Conservation (phyloP, 176 grass and related monocot species). For the Lolium rigidum region DNA sequence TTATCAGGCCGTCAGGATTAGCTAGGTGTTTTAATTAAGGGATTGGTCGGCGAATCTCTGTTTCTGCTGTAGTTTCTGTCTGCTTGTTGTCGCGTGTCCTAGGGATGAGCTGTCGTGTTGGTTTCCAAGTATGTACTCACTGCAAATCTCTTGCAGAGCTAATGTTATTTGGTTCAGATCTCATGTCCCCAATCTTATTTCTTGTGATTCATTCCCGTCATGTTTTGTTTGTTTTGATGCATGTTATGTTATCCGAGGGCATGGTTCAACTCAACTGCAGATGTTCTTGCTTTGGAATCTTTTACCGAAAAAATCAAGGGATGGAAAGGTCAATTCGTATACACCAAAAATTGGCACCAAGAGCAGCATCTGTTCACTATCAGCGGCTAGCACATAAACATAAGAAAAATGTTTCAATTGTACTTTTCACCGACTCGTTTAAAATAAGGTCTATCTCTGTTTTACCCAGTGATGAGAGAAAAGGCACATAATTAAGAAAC, state of each 20-base stretch:
- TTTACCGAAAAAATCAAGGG: no score
- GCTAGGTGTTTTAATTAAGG: background rate
- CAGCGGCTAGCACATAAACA: background rate
- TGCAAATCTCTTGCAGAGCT: background rate
- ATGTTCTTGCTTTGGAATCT: no score
- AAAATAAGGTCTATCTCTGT: background rate
- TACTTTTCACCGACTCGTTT: background rate
- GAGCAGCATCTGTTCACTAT: background rate
- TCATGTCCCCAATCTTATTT: background rate
- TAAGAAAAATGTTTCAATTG: background rate
- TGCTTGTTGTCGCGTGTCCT: background rate
- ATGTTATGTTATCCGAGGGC: background rate
- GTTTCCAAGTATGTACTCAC: background rate
- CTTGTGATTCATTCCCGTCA: no score
- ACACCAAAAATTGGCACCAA: no score
- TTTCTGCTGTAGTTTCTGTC: background rate
- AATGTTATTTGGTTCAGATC: background rate
- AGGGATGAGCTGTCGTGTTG: background rate
- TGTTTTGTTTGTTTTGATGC: background rate
- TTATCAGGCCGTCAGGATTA: background rate
- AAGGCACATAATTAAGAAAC: background rate
- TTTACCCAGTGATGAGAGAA: background rate
- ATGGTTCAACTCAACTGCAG: background rate
- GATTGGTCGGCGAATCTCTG: background rate
- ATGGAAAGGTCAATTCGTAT: no score